Percentiles rank a stretch among this genome's conserved stretches.
Evolutionary conservation across 257 asterid genomes (phyloP).

Genomic region (Vinca minor): DNA sequence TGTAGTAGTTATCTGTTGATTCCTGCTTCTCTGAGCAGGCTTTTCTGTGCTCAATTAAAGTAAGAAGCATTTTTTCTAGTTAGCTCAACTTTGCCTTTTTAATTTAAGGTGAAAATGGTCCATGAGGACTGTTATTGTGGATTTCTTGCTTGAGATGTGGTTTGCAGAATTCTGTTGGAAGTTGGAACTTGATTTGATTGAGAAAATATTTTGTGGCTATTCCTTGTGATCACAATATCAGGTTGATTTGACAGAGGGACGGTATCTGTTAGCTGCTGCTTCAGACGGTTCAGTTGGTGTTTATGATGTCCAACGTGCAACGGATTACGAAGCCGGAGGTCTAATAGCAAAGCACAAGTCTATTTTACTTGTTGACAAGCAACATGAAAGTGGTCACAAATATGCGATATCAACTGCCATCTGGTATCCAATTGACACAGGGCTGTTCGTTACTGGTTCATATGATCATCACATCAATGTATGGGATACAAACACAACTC

Average conservation of each 20-base stretch:
- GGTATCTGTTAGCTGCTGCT: constrained; percentile 81
- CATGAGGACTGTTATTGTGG: neutral
- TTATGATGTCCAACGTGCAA: constrained; percentile 74
- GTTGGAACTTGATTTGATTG: neutral
- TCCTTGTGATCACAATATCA: constrained; percentile 58
- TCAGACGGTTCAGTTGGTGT: constrained; percentile 88
- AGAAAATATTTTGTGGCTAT: constrained; percentile 27
- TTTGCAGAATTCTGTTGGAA: neutral
- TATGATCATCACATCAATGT: constrained; percentile 86
- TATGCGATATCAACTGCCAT: constrained; percentile 75
- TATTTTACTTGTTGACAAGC: constrained; percentile 62
- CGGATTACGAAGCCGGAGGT: constrained; percentile 50
- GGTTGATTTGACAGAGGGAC: constrained; percentile 98
- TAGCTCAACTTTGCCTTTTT: neutral
- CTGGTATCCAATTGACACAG: constrained; percentile 97
- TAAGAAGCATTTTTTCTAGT: neutral
- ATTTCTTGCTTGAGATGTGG: neutral
- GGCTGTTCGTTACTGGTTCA: constrained; percentile 88
- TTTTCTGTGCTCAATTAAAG: neutral
- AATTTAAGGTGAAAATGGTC: neutral
- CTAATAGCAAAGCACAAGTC: constrained; percentile 69
- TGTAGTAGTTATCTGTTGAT: neutral
- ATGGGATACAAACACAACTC: constrained; percentile 93
- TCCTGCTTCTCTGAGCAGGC: neutral
- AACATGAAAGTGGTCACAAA: constrained; percentile 76